A percentile compares a stretch with the other conserved stretches of the same genome.
phyloP scores from a whole-genome alignment of 768 basidiomycete genomes.

The Cystofilobasidium macerans region DNA sequence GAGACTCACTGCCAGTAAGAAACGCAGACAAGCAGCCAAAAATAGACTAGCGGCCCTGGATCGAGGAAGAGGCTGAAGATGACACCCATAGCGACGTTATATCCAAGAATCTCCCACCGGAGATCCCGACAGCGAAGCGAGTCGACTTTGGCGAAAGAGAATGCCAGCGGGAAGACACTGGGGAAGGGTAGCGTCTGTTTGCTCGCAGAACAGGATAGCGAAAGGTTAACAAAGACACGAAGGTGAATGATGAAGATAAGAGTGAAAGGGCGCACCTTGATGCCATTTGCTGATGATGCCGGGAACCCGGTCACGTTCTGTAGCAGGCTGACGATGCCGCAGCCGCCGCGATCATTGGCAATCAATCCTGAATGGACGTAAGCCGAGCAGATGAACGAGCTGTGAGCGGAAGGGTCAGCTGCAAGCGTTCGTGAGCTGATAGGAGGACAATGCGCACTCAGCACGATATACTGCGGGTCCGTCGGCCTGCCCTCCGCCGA shows the following conservation, averaged over 20 bases:
- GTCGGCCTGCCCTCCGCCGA: conserved; percentile 55
- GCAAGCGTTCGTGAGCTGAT: not conserved
- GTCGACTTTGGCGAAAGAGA: conserved; percentile 46
- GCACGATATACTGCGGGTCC: conserved; percentile 63
- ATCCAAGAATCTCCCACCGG: conserved; percentile 56
- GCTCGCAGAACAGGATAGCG: too few relatives aligned
- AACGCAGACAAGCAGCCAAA: conserved; percentile 28
- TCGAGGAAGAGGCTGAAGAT: conserved; percentile 61
- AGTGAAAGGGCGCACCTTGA: conserved; percentile 62
- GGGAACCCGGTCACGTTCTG: conserved; percentile 63
- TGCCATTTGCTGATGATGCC: conserved; percentile 50
- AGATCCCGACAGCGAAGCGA: conserved; percentile 59
- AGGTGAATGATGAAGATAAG: too few relatives aligned
- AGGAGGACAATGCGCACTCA: conserved; percentile 39
- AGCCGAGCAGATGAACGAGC: conserved; percentile 68
- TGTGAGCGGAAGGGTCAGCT: not conserved
- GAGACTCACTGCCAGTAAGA: conserved; percentile 57
- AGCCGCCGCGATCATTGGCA: conserved; percentile 59
- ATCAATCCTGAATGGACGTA: conserved; percentile 60
- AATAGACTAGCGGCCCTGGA: conserved; percentile 55
- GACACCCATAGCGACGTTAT: conserved; percentile 59
- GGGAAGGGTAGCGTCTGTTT: conserved; percentile 64
- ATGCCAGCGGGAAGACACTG: conserved; percentile 61
- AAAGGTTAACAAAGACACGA: too few relatives aligned
- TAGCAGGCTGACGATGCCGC: conserved; percentile 56